A percentile compares a stretch with the other conserved stretches of the same genome.
Conservation (phyloP, 1,139 yeast species). For the Lodderomyces metapsilosis region DNA sequence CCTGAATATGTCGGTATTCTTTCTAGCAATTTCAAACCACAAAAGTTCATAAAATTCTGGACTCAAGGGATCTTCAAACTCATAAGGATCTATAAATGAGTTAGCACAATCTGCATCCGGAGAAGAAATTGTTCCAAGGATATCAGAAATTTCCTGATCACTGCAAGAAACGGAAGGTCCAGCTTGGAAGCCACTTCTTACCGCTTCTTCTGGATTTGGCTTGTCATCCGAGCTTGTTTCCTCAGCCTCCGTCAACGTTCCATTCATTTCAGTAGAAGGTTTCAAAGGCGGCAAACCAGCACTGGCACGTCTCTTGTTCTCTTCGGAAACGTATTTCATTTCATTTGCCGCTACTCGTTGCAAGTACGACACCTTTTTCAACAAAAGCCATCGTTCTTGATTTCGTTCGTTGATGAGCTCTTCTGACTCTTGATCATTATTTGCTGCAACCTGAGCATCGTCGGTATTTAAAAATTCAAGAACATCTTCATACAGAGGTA, state of each 20-base stretch:
- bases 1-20: constrained; percentile 80
- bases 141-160: constrained; percentile 44
- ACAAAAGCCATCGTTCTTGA: constrained; percentile 62
- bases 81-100: constrained; percentile 78
- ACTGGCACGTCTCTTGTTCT: constrained; percentile 29
- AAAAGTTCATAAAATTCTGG: constrained; percentile 78
- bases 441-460: constrained; percentile 33
- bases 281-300: constrained; percentile 31
- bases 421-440: constrained; percentile 43
- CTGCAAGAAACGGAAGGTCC: constrained; percentile 38
- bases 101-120: constrained; percentile 29
- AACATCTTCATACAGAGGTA: constrained; percentile 61
- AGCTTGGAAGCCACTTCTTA: constrained; percentile 8
- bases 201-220: constrained; percentile 6
- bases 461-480: constrained; percentile 52
- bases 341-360: constrained; percentile 58
- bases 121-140: constrained; percentile 39
- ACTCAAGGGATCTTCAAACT: constrained; percentile 81
- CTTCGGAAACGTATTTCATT: constrained; percentile 31
- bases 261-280: constrained; percentile 2
- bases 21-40: constrained; percentile 84
- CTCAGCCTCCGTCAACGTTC: neutral
- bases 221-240: constrained; percentile 5
- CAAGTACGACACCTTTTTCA: constrained; percentile 67
- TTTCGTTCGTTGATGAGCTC: constrained; percentile 43